These are phyloP conservation scores for Pythium brachiatum DNA, from an alignment of 352 stramenopile genomes.

Conservation along the genomic window DNA sequence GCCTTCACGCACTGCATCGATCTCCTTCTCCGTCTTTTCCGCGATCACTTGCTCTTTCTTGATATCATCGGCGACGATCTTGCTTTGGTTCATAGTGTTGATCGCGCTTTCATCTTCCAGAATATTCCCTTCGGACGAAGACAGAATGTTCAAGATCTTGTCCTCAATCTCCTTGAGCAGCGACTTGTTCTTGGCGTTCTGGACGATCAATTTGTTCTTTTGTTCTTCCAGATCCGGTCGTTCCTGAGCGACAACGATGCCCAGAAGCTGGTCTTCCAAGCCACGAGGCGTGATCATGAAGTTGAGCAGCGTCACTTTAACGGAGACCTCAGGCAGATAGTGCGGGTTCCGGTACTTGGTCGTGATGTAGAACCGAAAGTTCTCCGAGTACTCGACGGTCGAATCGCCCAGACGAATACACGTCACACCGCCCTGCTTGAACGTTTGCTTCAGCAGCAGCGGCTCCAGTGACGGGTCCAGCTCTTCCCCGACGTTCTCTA, in stretches of 20 bases:
- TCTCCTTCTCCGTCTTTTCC: constrained; percentile 90
- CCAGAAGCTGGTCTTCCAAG: constrained; percentile 91
- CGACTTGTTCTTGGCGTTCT: constrained; percentile 89
- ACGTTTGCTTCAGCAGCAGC: constrained; percentile 92
- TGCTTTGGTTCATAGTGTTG: constrained; percentile 91
- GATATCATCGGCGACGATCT: constrained; percentile 90
- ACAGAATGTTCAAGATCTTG: constrained; percentile 92
- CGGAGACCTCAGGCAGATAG: constrained; percentile 92
- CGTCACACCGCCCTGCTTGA: constrained; percentile 91
- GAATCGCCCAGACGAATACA: constrained; percentile 92
- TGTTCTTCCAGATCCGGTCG: constrained; percentile 91
- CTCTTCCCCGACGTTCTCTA: constrained; percentile 93
- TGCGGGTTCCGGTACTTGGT: constrained; percentile 93
- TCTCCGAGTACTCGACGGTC: constrained; percentile 90
- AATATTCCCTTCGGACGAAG: constrained; percentile 90
- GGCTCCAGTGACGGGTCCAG: constrained; percentile 92
- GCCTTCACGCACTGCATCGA: constrained; percentile 81
- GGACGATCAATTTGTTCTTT: constrained; percentile 92
- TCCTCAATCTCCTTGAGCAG: constrained; percentile 94
- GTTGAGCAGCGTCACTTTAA: constrained; percentile 93
- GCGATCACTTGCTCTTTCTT: constrained; percentile 91
- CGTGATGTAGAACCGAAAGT: constrained; percentile 94
- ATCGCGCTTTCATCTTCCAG: constrained; percentile 93
- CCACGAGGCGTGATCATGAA: constrained; percentile 95
- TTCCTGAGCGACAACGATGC: constrained; percentile 91